Evolutionary conservation across 2,329 filamentous ascomycete genomes (phyloP).

Genomic region (Paecilomyces niveus): DNA sequence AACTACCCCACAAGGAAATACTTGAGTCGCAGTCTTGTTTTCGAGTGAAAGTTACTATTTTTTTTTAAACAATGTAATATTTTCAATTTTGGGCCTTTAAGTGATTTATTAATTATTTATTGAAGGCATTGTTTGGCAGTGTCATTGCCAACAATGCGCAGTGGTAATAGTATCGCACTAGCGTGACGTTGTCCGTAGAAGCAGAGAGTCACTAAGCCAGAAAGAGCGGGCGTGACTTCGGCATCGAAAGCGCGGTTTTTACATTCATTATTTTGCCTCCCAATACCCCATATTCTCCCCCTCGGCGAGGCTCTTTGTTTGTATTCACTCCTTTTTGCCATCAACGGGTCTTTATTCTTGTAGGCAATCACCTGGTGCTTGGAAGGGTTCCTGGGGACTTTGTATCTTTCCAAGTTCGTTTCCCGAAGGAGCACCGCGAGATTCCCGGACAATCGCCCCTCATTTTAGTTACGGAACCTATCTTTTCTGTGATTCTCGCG

Average conservation of each 20-base stretch:
- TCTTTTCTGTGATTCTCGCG: neutral
- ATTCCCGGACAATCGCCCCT: neutral
- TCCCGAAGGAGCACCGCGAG: neutral
- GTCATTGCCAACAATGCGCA: too few species aligned
- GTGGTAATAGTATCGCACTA: neutral
- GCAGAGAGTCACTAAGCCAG: conserved; percentile 19
- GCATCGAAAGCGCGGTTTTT: conserved; percentile 15
- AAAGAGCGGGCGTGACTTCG: conserved; percentile 20
- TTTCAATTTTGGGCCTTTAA: too few species aligned
- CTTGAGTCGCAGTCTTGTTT: too few species aligned
- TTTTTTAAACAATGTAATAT: too few species aligned
- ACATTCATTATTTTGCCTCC: conserved; percentile 7
- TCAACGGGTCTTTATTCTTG: neutral
- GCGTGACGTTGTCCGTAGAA: neutral
- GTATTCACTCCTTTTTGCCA: conserved; percentile 2
- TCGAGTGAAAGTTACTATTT: too few species aligned
- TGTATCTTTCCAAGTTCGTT: neutral
- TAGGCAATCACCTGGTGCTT: neutral
- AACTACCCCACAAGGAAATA: too few species aligned
- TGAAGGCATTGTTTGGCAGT: too few species aligned
- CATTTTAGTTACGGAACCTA: neutral
- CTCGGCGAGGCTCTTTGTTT: conserved; percentile 7
- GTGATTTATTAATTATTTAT: too few species aligned
- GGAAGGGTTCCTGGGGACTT: neutral
- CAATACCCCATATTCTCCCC: conserved; percentile 5